Evolutionary conservation across 1,284 basidiomycete species (phyloP), one percentile per base, ranked within the genome.

Genomic region (Lignosus rhinocerotis): DNA sequence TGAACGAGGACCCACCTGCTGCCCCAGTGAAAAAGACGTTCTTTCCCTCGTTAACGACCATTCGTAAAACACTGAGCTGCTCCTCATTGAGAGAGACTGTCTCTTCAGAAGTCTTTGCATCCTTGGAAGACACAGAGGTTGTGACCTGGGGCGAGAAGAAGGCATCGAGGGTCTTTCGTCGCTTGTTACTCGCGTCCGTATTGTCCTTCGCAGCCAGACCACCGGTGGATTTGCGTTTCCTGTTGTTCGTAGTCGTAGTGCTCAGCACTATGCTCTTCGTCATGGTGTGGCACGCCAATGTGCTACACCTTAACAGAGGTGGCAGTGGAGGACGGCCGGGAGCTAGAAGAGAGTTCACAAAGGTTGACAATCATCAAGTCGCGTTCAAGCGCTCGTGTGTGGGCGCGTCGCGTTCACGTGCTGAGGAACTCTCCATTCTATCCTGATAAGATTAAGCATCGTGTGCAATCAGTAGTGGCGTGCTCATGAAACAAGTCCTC

Each of bases 1-100:
- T 25, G 14, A 43, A 1, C 3, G 30, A 38, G 30, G 11, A 10
- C 73, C 55, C 59, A 81, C 80, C 81, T 52, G 80, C 81, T 12
- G 81, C 76, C 4, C 81, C 80, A 0, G 80, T 82, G 54, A 83
- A 82, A 67, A 82, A 83, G 0, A 82, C 74, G 42, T 69, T 82
- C 69, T 78, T 76, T 21, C 73, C 78, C 44, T 79, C 76, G 14
- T 81, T 74, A 4, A 82, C 73, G 0, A 80, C 81, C 72, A 81
- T 76, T 34, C 68, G 67, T 10, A 83, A 59, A 0, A 83, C 75
- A 5, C 53, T 59, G 6, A 62, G 69, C 58, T 83, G 80, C 44
- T 83, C 79, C 3, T 73, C 70, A 45, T 79, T 82, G 36, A 82
- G 72, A 12, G 71, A 64, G 1, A 79, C 76, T 45, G 72, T 64